These are phyloP conservation scores for Dovyalis caffra DNA, from an alignment of 345 rosid species.

Conservation along the genomic window DNA sequence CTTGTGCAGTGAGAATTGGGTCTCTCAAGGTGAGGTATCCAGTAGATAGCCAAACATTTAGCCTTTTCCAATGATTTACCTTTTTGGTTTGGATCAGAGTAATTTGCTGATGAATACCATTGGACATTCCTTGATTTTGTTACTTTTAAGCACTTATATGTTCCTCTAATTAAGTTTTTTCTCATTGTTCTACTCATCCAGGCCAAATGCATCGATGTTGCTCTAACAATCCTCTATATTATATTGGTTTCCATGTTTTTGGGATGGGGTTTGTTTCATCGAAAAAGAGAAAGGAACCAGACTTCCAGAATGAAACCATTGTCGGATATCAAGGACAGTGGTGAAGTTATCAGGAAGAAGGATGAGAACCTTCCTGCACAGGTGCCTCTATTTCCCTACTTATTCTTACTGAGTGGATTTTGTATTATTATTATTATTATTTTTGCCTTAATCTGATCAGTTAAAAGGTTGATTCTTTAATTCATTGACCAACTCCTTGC, in stretches of 20 bases:
- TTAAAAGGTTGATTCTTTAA: not conserved
- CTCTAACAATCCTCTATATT: constrained; percentile 66
- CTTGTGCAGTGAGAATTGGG: constrained; percentile 77
- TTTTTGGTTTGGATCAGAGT: not conserved
- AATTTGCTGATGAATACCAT: not conserved
- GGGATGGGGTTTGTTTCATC: constrained; percentile 75
- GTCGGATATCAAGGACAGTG: constrained; percentile 32
- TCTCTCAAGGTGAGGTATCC: constrained; percentile 58
- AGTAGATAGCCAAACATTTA: not conserved
- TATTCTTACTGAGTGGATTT: not conserved
- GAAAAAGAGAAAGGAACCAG: constrained; percentile 48
- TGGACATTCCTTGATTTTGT: not conserved
- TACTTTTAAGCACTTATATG: not conserved
- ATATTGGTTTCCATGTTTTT: constrained; percentile 68
- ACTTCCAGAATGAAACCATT: constrained; percentile 54
- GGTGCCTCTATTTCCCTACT: constrained; percentile 39
- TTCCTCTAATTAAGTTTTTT: constrained; percentile 24
- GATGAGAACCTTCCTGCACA: constrained; percentile 60
- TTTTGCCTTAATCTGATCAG: constrained; percentile 1
- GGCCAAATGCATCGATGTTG: constrained; percentile 80
- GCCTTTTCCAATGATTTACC: not conserved
- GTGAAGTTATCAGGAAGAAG: constrained; percentile 46
- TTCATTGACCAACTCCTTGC: constrained; percentile 1
- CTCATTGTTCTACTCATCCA: constrained; percentile 40
- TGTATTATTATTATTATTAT: not conserved